These are phyloP conservation scores for Polychytrium aggregatum DNA, from an alignment of 192 early-diverging fungal genomes.

Conservation along the genomic window DNA sequence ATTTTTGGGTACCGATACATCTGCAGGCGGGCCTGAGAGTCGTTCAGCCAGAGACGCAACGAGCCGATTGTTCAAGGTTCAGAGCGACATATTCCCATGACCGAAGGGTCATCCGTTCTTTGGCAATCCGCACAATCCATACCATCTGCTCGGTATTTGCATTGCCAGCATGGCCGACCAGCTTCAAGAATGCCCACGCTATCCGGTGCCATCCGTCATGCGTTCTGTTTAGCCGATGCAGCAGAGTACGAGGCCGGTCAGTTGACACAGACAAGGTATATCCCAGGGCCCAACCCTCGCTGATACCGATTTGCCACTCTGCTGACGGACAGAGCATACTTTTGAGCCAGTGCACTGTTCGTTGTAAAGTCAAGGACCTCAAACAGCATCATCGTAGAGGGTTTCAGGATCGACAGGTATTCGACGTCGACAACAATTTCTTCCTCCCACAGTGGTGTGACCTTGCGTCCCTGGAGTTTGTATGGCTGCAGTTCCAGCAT, in stretches of 20 bases:
- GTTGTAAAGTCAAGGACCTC: conserved; percentile 34
- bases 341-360: conserved; percentile 4
- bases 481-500: too few species aligned
- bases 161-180: conserved; percentile 11
- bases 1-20: conserved; percentile 34
- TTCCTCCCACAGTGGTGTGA: conserved; percentile 33
- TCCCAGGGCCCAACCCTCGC: neutral
- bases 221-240: neutral
- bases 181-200: conserved; percentile 39
- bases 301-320: neutral
- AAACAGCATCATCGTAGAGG: conserved; percentile 24
- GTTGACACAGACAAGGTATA: neutral
- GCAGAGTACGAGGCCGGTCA: neutral
- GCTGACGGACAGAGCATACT: neutral
- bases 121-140: neutral
- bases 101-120: too few species aligned
- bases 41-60: neutral
- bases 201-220: conserved; percentile 33
- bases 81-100: too few species aligned
- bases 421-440: conserved; percentile 24
- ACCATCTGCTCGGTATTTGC: conserved; percentile 22
- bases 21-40: conserved; percentile 22
- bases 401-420: conserved; percentile 23
- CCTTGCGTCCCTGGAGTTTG: too few species aligned
- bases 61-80: too few species aligned